Evolutionary conservation across 768 basidiomycete genomes (phyloP), one percentile per base, ranked within the genome.

Genomic region (Gloeostereum incarnatum): DNA sequence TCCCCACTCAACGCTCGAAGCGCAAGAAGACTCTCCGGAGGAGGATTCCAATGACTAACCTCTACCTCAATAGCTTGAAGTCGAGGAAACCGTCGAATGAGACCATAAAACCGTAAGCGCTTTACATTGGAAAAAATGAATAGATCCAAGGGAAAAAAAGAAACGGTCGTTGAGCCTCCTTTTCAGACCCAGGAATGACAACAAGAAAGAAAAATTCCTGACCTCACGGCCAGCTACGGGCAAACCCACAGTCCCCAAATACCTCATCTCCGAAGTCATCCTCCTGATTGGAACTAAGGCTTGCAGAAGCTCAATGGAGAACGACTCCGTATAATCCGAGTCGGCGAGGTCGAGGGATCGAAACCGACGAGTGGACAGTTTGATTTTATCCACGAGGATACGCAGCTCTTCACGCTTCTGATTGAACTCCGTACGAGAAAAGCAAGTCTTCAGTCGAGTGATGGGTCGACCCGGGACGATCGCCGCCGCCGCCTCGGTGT

Each of bases 381-480:
- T 58, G 31, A 81, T 51, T 32, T 62, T 68, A 3, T 64, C 60
- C 38, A 79, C 56, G 17, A 82, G 58, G 1, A 62, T 45, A 0
- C 49, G 45, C 58, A 80, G 56, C 51, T 83, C 81, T 1, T 59
- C 56, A 22, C 65, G 62, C 57, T 78, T 79, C 31, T 70, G 72
- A 4, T 46, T 50, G 1, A 58, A 36, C 36, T 60, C 62, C n/a
- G 71, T 60, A 36, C 62, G 61, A 17, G 79, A 79, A 53, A 82
- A 78, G 49, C 80, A 81, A 5, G 79, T 80, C 55, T 82, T 82
- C 40, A 83, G 63, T 38, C 69, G 71, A 1, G 71, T 66, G 27
- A 84, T 55, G 5, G 80, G 78, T 2, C 80, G 66, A 8, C 62
- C 62, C 1, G 80, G 77, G 16, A 73, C 65, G 7, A 82, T 55